phyloP scores from a whole-genome alignment of 1,284 basidiomycete genomes.

The Melampsora abietis-canadensis region DNA sequence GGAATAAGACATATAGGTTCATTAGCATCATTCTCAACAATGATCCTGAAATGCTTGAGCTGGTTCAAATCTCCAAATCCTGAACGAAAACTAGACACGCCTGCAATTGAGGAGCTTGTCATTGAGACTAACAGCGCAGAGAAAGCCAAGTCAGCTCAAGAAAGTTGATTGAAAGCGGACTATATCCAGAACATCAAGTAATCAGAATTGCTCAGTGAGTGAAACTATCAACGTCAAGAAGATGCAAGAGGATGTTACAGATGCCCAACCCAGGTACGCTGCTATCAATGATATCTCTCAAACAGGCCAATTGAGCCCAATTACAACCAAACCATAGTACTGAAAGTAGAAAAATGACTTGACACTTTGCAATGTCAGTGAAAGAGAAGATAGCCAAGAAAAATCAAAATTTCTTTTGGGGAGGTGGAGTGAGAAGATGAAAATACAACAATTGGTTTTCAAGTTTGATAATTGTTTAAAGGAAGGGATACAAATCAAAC shows the following conservation, averaged over 20 bases:
- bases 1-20: conserved; percentile 12
- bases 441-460: too few species aligned
- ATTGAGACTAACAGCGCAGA: too few species aligned
- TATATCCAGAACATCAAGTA: neutral
- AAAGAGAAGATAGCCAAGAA: too few species aligned
- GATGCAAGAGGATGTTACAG: neutral
- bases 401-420: too few species aligned
- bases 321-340: too few species aligned
- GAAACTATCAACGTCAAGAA: neutral
- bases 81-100: neutral
- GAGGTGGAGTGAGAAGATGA: too few species aligned
- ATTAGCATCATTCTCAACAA: conserved; percentile 25
- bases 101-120: neutral
- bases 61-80: neutral
- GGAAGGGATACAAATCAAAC: too few species aligned
- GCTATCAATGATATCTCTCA: too few species aligned
- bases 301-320: too few species aligned
- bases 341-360: too few species aligned
- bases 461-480: too few species aligned
- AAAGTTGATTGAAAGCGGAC: neutral
- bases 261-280: neutral
- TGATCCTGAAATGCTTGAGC: conserved; percentile 2
- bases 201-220: neutral
- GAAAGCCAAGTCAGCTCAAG: neutral
- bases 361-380: too few species aligned